Conservation (phyloP, 208 protist species). For the Eutreptiella sp. region DNA sequence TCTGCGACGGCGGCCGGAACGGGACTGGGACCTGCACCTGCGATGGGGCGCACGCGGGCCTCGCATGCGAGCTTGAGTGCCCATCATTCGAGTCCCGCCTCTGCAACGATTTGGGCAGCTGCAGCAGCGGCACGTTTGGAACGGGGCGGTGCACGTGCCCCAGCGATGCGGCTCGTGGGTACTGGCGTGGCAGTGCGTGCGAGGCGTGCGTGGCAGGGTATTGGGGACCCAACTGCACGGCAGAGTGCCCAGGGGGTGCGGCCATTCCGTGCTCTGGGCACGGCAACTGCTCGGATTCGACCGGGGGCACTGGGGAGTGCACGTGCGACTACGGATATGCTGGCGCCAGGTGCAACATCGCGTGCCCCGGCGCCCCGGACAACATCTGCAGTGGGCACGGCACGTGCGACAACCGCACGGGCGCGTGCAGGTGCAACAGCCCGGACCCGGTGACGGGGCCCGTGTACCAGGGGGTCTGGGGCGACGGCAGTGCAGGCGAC, state of each 20-base stretch:
- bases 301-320: slow-evolving; percentile 2
- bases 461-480: slow-evolving; percentile 5
- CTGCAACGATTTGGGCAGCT: too few relatives aligned
- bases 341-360: slow-evolving; percentile 13
- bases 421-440: slow-evolving; percentile 3
- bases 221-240: background rate
- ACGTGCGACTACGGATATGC: slow-evolving; percentile 18
- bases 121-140: too few relatives aligned
- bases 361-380: slow-evolving; percentile 12
- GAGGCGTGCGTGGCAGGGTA: background rate
- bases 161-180: slow-evolving; percentile 7
- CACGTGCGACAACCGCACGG: slow-evolving; percentile 6
- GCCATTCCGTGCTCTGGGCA: background rate
- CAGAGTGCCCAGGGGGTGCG: background rate
- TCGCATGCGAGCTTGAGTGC: too few relatives aligned
- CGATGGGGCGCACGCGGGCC: too few relatives aligned
- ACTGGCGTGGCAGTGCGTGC: slow-evolving; percentile 1
- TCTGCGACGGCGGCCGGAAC: slow-evolving; percentile 13
- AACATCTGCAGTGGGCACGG: slow-evolving; percentile 11
- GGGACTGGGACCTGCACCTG: slow-evolving; percentile 23
- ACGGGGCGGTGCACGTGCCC: slow-evolving; percentile 31
- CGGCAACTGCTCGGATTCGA: background rate
- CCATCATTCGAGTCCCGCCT: too few relatives aligned
- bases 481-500: background rate
- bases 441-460: background rate